phyloP scores from a whole-genome alignment of 306 rosid genomes.

The Lathyrus tuberosus region DNA sequence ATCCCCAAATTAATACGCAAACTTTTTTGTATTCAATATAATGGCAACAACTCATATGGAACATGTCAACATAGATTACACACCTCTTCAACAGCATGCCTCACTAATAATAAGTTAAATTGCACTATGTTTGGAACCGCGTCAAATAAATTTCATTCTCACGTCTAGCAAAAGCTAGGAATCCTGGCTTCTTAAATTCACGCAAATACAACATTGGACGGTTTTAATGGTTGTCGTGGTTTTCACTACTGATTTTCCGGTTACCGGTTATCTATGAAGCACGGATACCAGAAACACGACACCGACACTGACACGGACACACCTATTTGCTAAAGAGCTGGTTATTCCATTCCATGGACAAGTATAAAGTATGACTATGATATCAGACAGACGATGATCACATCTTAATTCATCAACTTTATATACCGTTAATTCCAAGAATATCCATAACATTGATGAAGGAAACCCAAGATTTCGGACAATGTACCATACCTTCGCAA shows the following conservation, averaged over 20 bases:
- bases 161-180: no score
- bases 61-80: neutral
- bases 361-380: neutral
- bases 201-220: no score
- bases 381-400: slow-evolving; percentile 29
- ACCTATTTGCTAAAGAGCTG: neutral
- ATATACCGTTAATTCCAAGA: neutral
- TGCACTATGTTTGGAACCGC: neutral
- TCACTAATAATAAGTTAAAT: neutral
- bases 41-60: slow-evolving; percentile 13
- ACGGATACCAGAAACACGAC: no score
- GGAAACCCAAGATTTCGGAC: slow-evolving; percentile 6
- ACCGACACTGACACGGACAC: no score
- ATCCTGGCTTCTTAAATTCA: no score
- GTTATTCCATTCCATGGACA: neutral
- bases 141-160: no score
- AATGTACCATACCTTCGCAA: slow-evolving; percentile 67
- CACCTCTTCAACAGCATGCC: slow-evolving; percentile 4
- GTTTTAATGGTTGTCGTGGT: no score
- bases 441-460: slow-evolving; percentile 24
- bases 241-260: neutral
- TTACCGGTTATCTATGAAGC: neutral
- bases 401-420: slow-evolving; percentile 31
- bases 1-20: neutral
- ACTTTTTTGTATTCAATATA: slow-evolving; percentile 20